Evolutionary conservation across 1,139 yeast genomes (phyloP).

Genomic region (Taphrina betulina): DNA sequence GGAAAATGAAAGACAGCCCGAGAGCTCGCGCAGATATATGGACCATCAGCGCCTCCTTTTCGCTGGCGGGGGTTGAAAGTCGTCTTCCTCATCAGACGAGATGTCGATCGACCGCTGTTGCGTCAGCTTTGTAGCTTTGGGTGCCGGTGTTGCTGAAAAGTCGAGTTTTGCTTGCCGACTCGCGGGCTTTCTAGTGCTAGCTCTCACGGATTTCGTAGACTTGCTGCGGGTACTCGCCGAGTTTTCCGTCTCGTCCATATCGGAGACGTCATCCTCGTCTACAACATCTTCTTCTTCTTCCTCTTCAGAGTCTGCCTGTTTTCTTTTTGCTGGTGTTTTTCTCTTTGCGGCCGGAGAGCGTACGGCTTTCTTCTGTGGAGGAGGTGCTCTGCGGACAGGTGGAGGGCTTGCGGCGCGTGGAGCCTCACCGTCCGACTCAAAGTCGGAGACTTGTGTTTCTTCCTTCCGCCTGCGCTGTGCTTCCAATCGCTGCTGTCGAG

Average conservation of each 20-base stretch:
- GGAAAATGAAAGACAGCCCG: too few relatives aligned
- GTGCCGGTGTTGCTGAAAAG: conserved; percentile 9
- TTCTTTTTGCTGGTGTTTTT: conserved; percentile 3
- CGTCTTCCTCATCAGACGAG: conserved; percentile 11
- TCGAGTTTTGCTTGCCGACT: conserved; percentile 5
- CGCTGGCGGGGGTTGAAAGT: too few relatives aligned
- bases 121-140: background rate
- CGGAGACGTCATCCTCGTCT: conserved; percentile 2
- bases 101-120: conserved; percentile 1
- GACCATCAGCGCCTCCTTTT: too few relatives aligned
- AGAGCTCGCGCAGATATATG: too few relatives aligned
- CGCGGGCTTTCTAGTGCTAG: too few relatives aligned
- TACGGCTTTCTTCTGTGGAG: background rate
- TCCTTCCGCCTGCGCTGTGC: background rate
- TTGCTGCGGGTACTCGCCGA: too few relatives aligned
- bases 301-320: background rate
- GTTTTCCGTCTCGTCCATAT: too few relatives aligned
- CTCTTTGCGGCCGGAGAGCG: background rate
- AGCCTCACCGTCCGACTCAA: conserved; percentile 20
- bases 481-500: conserved; percentile 2
- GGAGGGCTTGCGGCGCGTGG: background rate
- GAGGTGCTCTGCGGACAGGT: conserved; percentile 1
- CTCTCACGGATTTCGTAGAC: too few relatives aligned
- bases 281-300: conserved; percentile 6
- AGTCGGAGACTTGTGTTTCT: conserved; percentile 13